These are phyloP conservation scores for Tylopilus subfusipes DNA, from an alignment of 768 basidiomycete genomes.

Conservation along the genomic window DNA sequence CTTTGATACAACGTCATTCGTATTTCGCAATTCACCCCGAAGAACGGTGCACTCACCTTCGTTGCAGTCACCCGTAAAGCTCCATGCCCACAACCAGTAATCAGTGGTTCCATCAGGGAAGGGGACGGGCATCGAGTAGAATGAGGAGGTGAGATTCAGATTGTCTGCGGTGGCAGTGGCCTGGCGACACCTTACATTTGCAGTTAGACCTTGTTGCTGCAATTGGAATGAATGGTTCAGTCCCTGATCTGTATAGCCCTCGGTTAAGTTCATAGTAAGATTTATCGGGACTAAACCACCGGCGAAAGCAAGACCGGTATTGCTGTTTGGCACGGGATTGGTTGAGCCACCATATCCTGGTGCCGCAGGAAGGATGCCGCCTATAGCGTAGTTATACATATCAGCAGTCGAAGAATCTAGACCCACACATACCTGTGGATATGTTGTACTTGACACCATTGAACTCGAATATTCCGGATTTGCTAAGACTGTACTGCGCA, in stretches of 20 bases:
- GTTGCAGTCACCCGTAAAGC: background rate
- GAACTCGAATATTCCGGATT: constrained; percentile 10
- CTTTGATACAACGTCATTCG: background rate
- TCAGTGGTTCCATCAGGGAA: background rate
- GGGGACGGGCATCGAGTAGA: background rate
- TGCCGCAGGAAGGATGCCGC: constrained; percentile 9
- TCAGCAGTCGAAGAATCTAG: background rate
- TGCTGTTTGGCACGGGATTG: background rate
- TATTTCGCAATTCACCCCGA: background rate
- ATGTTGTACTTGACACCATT: constrained; percentile 18
- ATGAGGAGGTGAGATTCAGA: background rate
- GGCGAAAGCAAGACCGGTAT: background rate
- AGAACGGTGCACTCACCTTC: background rate
- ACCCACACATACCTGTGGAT: constrained; percentile 8
- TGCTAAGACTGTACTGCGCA: constrained; percentile 5
- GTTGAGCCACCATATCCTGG: background rate
- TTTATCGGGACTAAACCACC: constrained; percentile 5
- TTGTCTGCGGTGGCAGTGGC: background rate
- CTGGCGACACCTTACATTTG: constrained; percentile 4
- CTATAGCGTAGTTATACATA: background rate
- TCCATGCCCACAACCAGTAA: constrained; percentile 8
- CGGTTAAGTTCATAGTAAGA: background rate
- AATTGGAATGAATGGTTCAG: background rate
- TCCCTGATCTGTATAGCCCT: background rate
- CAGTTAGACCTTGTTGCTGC: constrained; percentile 20